phyloP scores from a whole-genome alignment of 805 yeast genomes.

The Wickerhamiella alocasiicola region DNA sequence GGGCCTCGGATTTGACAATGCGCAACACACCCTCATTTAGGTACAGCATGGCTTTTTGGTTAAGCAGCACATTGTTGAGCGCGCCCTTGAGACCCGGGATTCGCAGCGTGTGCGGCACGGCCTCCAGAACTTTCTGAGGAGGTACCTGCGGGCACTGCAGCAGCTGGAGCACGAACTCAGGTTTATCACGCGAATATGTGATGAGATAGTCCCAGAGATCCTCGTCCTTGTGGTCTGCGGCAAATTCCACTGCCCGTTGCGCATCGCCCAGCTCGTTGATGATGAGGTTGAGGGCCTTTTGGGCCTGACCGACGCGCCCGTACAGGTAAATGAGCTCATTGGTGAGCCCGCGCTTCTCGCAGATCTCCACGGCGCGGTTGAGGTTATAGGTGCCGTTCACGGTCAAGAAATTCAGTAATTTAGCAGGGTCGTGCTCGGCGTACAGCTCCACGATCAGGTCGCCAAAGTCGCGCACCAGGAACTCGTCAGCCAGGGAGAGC shows the following conservation, averaged over 20 bases:
- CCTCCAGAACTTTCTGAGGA: constrained; percentile 55
- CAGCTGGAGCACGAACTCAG: constrained; percentile 63
- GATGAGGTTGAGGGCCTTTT: constrained; percentile 62
- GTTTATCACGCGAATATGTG: constrained; percentile 55
- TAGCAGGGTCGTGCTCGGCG: constrained; percentile 44
- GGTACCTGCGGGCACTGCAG: constrained; percentile 38
- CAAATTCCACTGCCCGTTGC: constrained; percentile 67
- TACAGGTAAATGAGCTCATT: constrained; percentile 71
- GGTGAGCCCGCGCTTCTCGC: constrained; percentile 40
- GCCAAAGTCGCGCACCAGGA: constrained; percentile 44
- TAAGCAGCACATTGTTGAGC: constrained; percentile 47
- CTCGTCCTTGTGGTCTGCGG: constrained; percentile 48
- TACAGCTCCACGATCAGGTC: constrained; percentile 54
- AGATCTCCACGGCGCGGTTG: constrained; percentile 53
- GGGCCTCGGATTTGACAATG: constrained; percentile 39
- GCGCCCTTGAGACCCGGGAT: constrained; percentile 55
- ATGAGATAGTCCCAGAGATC: constrained; percentile 75
- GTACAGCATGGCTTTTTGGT: constrained; percentile 39
- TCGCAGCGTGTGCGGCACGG: constrained; percentile 48
- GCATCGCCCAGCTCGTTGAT: constrained; percentile 71
- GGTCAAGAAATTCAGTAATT: constrained; percentile 50
- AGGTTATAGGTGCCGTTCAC: constrained; percentile 46
- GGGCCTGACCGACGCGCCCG: constrained; percentile 71
- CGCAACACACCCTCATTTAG: constrained; percentile 45
- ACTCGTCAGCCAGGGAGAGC: constrained; percentile 45